Evolutionary conservation across 2,329 filamentous ascomycete species (phyloP), one percentile per base, ranked within the genome.

Genomic region (Cercospora sojina): DNA sequence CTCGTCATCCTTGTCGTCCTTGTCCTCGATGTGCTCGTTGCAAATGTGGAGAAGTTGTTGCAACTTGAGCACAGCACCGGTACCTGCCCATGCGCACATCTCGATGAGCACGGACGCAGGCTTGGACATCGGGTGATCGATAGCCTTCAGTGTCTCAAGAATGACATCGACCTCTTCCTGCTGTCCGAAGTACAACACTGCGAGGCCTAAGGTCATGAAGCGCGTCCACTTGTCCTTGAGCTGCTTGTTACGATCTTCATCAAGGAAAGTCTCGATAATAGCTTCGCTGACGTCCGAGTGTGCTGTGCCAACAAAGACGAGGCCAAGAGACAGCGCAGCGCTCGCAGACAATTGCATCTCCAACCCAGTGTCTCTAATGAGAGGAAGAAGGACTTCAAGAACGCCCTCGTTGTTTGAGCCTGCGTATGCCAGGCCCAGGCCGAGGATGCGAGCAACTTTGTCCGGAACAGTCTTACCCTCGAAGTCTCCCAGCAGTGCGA

Each of bases 141-240:
- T 93, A 27, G 91, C 95, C 83, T 98, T 99, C 64, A 99, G 86
- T 0, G 95, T 97, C 82, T 99, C 95, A 32, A 98, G 83, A 71
- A 98, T 93, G 65, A 98, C 94, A 75, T 99, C 95, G n/a, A 98
- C 95, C 79, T 98, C 94, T 79, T 99, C 95, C 80, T 99, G 95
- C 70, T 92, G 90, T 43, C 95, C 95, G 74, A 99, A 98, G 86
- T 93, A 99, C 29, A 99, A 85, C 27, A 99, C 86, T 1, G 94
- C 95, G 69, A 99, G 86, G 70, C 95, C 95, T 49, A 99, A 89
- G 20, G 92, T 93, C 83, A 99, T 90, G 82, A 99, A 99, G 18
- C 95, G 89, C 32, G 93, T 95, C 95, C 95, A 99, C 81, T 98
- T 99, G 81, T 98, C 92, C 73, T 96, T 97, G 67, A 99, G 84